Evolutionary conservation across 2,329 filamentous ascomycete species (phyloP), one percentile per base, ranked within the genome.

Genomic region (Nemania sp.): DNA sequence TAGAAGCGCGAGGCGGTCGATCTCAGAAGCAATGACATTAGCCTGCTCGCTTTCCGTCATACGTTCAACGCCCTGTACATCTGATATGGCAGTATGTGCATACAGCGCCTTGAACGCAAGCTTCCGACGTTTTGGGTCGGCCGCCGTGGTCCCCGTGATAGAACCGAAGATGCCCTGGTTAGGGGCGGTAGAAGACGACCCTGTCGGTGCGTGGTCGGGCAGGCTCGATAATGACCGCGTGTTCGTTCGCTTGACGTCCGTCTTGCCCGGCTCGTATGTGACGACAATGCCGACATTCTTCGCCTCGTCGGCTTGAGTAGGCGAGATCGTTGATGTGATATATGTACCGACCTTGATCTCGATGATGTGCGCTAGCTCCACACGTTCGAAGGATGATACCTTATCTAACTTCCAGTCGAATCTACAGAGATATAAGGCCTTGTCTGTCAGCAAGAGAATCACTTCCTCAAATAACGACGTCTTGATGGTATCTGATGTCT

Each of bases 351-450:
- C 83, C 66, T 86, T 86, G 63, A 99, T 83, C 20, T 80, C 79
- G 1, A 81, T 80, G 30, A 99, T 77, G 52, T 90, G 89, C 17
- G 82, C 79, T 6, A 97, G 78, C 53, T 89, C 86, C 12, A 97
- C 85, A 6, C 92, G 81, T 73, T 97, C 92, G 70, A 97, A 97
- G 0, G 89, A 91, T 11, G 88, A 87, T 1, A 99, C 90, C 69
- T 97, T 97, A 73, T 97, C 94, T 6, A 91, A 86, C 59, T 89
- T 89, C 91, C 93, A 97, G 71, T 97, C 91, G 64, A 97, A 92
- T 12, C 90, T 85, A 70, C 92, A 97, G 57, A 90, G 85, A 68
- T 97, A 97, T 2, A 97, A 70, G 0, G 91, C 93, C 0, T 80
- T 79, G 60, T 96, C 88, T 0, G 94, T 97, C 26, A 99, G 77